Percentiles rank a stretch among this genome's conserved stretches.
Conservation (phyloP, 305 asterid species). For the Salvia sclarea region DNA sequence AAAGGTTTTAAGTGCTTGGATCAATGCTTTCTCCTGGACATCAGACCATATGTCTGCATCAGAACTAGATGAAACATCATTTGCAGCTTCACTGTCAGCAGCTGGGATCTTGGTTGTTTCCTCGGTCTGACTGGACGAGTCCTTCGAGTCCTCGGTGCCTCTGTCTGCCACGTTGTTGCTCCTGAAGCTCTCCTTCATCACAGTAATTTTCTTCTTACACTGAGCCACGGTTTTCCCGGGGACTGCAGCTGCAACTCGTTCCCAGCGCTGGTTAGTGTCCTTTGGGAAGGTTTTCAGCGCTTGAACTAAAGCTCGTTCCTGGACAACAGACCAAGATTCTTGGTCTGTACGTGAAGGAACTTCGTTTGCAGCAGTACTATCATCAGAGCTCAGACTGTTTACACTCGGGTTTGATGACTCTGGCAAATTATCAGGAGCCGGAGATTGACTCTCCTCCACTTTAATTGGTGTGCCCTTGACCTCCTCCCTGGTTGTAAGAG, state of each 20-base stretch:
- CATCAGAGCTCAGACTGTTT: slow-evolving; percentile 33
- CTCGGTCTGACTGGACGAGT: slow-evolving; percentile 38
- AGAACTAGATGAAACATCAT: slow-evolving; percentile 47
- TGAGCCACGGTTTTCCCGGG: slow-evolving; percentile 76
- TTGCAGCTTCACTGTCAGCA: slow-evolving; percentile 40
- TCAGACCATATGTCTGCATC: slow-evolving; percentile 82
- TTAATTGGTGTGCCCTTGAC: slow-evolving; percentile 39
- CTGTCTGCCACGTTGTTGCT: slow-evolving; percentile 48
- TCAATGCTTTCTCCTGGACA: slow-evolving; percentile 76
- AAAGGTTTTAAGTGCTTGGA: slow-evolving; percentile 87
- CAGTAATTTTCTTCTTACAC: slow-evolving; percentile 72
- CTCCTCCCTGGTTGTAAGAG: slow-evolving; percentile 81
- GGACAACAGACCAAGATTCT: slow-evolving; percentile 76
- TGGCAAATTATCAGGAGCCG: slow-evolving; percentile 38
- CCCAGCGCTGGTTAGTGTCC: slow-evolving; percentile 82
- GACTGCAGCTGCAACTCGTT: slow-evolving; percentile 85
- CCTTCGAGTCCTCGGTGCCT: slow-evolving; percentile 37
- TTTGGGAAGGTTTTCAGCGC: slow-evolving; percentile 88
- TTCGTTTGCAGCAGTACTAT: slow-evolving; percentile 37
- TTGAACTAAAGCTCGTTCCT: slow-evolving; percentile 80
- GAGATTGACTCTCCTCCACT: slow-evolving; percentile 33
- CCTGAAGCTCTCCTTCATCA: slow-evolving; percentile 77
- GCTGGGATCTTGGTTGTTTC: slow-evolving; percentile 37
- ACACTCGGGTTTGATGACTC: slow-evolving; percentile 39
- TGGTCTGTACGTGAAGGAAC: slow-evolving; percentile 49